Evolutionary conservation across 139 green algal species (phyloP).

Genomic region (Gonium pectorale): DNA sequence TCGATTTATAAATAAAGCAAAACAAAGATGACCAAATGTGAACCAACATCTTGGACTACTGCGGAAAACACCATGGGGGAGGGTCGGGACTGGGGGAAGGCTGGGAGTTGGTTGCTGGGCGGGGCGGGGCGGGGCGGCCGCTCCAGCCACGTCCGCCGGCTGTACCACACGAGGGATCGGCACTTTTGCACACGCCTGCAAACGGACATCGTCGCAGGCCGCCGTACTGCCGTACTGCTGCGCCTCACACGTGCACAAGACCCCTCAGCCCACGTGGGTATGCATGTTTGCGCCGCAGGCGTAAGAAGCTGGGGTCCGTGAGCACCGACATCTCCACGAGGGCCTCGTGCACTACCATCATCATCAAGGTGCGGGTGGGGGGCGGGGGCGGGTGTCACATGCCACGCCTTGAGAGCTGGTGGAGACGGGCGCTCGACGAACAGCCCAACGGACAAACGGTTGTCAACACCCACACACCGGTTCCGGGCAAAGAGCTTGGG

Average conservation of each 20-base stretch:
- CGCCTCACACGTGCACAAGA: not conserved
- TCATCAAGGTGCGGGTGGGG: constrained; percentile 36
- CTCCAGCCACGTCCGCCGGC: not conserved
- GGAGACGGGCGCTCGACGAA: not conserved
- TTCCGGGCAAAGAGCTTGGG: not conserved
- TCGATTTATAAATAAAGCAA: too few species aligned
- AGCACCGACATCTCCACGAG: constrained; percentile 62
- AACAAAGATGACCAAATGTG: too few species aligned
- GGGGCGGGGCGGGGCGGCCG: not conserved
- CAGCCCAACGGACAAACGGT: fast-evolving
- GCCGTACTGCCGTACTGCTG: not conserved
- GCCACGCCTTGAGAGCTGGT: not conserved
- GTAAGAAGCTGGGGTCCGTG: constrained; percentile 65
- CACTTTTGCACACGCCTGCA: too few species aligned
- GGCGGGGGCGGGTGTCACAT: not conserved
- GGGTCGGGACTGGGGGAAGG: not conserved
- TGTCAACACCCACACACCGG: not conserved
- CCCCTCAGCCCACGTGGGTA: not conserved
- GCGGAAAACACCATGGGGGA: too few species aligned
- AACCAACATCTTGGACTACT: too few species aligned
- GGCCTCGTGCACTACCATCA: constrained; percentile 49
- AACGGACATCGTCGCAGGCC: too few species aligned
- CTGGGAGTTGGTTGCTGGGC: not conserved
- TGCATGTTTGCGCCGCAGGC: constrained; percentile 35
- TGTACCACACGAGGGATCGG: too few species aligned